Conservation (phyloP, 768 basidiomycete species). For the Calvatia gigantea region DNA sequence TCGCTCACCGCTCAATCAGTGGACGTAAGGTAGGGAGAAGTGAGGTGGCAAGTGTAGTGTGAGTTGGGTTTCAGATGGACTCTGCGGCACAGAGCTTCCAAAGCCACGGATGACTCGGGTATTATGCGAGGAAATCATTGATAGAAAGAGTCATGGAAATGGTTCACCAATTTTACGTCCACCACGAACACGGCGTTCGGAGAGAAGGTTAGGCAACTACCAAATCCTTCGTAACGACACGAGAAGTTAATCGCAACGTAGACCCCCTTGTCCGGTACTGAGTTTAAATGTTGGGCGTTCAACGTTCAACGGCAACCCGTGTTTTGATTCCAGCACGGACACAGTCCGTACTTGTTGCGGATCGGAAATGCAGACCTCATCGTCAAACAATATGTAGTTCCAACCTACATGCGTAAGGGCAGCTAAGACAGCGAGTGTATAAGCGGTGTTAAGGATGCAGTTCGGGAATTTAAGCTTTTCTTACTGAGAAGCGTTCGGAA, state of each 20-base stretch:
- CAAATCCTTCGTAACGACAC: conserved; percentile 1
- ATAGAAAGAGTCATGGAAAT: conserved; percentile 7
- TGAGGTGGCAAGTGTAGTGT: neutral
- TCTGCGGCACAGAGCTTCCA: neutral
- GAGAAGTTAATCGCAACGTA: neutral
- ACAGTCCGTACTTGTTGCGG: no score
- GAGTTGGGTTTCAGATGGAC: conserved; percentile 1
- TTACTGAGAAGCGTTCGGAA: no score
- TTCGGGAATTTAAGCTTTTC: no score
- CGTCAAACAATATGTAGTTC: no score
- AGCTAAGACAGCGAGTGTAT: no score
- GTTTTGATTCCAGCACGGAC: no score
- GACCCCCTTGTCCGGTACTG: neutral
- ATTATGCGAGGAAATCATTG: conserved; percentile 13
- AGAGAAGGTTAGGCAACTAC: conserved; percentile 3
- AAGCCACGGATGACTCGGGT: conserved; percentile 13
- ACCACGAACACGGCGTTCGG: conserved; percentile 7
- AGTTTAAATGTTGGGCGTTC: conserved; percentile 1
- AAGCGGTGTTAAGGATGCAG: no score
- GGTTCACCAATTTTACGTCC: conserved; percentile 7
- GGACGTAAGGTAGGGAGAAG: neutral
- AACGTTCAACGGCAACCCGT: no score
- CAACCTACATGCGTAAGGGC: no score
- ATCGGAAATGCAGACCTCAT: no score
- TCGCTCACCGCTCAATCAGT: no score